These are phyloP conservation scores for Lumnitzera racemosa DNA, from an alignment of 345 rosid genomes.

Conservation along the genomic window DNA sequence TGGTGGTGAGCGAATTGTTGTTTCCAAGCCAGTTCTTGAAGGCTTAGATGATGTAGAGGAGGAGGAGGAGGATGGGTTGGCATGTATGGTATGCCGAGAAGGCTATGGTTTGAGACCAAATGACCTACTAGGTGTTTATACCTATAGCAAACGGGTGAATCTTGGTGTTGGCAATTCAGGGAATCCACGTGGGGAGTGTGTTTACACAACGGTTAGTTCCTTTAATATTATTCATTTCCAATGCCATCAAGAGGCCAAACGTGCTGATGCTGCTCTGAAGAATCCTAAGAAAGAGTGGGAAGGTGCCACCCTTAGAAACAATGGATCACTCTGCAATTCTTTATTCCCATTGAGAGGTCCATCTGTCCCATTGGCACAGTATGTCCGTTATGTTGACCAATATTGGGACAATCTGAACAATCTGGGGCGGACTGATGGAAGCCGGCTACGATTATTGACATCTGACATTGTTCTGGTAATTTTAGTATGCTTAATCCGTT, in stretches of 20 bases:
- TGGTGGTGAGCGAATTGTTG: conserved; percentile 90
- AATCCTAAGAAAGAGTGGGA: conserved; percentile 99
- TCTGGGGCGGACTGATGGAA: conserved; percentile 94
- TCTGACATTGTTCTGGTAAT: conserved; percentile 90
- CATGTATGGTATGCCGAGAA: conserved; percentile 98
- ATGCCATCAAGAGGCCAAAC: conserved; percentile 99
- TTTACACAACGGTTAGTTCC: conserved; percentile 95
- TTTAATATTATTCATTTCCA: conserved; percentile 95
- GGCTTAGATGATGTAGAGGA: conserved; percentile 96
- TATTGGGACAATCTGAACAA: conserved; percentile 93
- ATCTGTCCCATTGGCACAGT: conserved; percentile 66
- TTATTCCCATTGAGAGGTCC: conserved; percentile 93
- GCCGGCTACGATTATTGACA: conserved; percentile 82
- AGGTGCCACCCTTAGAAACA: conserved; percentile 92
- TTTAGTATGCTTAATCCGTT: neutral
- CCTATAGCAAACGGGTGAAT: conserved; percentile 90
- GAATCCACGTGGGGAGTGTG: conserved; percentile 91
- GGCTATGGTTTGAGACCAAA: conserved; percentile 93
- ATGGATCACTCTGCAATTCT: conserved; percentile 95
- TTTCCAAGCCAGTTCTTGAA: conserved; percentile 75
- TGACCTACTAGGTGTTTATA: conserved; percentile 84
- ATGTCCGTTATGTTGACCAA: conserved; percentile 79
- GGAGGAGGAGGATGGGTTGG: conserved; percentile 94
- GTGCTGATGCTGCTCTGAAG: conserved; percentile 92
- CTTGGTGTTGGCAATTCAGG: conserved; percentile 89